Evolutionary conservation across 768 basidiomycete genomes (phyloP), one percentile per base, ranked within the genome.

Genomic region (Lactarius sanguifluus): DNA sequence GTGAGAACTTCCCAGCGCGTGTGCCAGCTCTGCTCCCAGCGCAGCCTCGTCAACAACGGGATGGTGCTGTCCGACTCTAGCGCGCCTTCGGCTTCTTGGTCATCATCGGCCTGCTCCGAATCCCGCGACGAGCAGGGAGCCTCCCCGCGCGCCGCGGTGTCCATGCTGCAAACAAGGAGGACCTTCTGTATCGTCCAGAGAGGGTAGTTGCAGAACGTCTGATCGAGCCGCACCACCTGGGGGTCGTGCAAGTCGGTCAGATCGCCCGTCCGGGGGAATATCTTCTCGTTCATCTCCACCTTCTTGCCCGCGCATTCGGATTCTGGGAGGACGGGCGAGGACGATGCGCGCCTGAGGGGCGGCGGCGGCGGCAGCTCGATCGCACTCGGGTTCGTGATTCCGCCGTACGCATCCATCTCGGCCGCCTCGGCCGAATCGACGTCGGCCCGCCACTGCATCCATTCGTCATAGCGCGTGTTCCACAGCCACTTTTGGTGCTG

Each of bases 171-270:
- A 75, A 86, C 80, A 79, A 85, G 90, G n/a, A 89, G 70, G 47
- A 80, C 82, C 78, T 90, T 90, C 54, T 79, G 76, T 72, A 90
- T 84, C 23, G 88, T 89, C 84, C 87, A 89, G 57, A 85, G 73
- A 4, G 85, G 83, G 71, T 86, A 78, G 40, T 74, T 77, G 65
- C 81, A 81, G 70, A 89, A 87, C 68, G 77, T 84, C 13, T 83
- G 83, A 73, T 90, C 89, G 59, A 87, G 79, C 59, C 83, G 77
- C 66, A 77, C 79, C 58, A 80, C 80, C 71, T 83, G 84, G 2
- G 85, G 82, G 71, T 90, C 86, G 32, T 83, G 82, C 45, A 89
- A 75, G 2, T 85, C 80, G 0, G 79, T 73, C 30, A 90, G 75
- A 68, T 90, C 88, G 6, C 89, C 89, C 13, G 82, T 80, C 2